Conservation (phyloP, 1,284 basidiomycete genomes). For the Ceratobasidium sp. region DNA sequence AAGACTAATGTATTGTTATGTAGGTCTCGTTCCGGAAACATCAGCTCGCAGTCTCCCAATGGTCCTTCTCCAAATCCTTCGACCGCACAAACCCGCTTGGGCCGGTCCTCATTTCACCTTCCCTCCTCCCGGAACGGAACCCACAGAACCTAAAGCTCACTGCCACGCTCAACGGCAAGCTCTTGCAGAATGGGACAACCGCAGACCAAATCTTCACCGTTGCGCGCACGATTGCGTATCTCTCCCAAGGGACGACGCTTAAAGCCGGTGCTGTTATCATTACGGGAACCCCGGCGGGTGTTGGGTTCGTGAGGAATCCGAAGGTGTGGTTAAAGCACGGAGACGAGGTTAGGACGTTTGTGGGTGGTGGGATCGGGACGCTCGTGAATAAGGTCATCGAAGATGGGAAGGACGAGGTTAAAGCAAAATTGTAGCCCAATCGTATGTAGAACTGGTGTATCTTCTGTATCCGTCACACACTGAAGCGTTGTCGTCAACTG, state of each 20-base stretch:
- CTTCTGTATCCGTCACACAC: background rate
- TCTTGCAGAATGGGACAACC: constrained; percentile 82
- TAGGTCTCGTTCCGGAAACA: constrained; percentile 84
- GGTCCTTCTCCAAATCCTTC: constrained; percentile 88
- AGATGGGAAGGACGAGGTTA: constrained; percentile 60
- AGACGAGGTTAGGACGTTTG: constrained; percentile 77
- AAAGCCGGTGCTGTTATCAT: constrained; percentile 85
- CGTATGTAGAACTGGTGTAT: constrained; percentile 6
- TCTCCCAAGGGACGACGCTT: constrained; percentile 89
- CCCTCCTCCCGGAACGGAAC: constrained; percentile 59
- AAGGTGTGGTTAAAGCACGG: constrained; percentile 80
- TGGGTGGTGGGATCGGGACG: constrained; percentile 77
- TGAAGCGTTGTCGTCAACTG: background rate
- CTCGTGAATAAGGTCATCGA: constrained; percentile 81
- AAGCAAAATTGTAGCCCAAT: constrained; percentile 37
- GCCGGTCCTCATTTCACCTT: constrained; percentile 82
- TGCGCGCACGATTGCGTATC: constrained; percentile 78
- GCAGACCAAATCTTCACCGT: constrained; percentile 81
- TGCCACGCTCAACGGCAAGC: constrained; percentile 75
- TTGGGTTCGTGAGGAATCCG: constrained; percentile 81
- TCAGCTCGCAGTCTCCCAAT: constrained; percentile 81
- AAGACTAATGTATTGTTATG: background rate
- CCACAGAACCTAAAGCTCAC: constrained; percentile 78
- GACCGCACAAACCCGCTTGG: constrained; percentile 84
- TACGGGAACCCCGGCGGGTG: constrained; percentile 80